Evolutionary conservation across 352 stramenopile genomes (phyloP).

Genomic region (Pythium biforme): DNA sequence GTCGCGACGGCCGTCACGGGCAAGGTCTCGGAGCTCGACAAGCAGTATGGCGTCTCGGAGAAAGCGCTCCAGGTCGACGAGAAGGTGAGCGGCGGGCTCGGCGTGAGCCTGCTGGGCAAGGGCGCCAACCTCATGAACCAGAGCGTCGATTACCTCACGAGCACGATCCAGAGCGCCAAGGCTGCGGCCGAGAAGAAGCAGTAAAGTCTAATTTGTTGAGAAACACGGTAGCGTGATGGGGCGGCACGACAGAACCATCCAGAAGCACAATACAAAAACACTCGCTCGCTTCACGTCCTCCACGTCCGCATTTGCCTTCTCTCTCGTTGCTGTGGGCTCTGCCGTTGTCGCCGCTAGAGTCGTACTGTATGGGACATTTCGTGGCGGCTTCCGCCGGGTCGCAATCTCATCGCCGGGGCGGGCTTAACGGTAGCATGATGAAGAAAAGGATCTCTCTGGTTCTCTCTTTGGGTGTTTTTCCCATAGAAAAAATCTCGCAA

Average conservation of each 20-base stretch:
- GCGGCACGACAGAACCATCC: not conserved
- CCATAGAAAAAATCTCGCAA: constrained; percentile 10
- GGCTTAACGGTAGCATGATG: not conserved
- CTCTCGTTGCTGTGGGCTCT: not conserved
- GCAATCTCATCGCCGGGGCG: not conserved
- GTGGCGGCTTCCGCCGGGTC: constrained; percentile 4
- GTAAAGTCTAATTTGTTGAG: not conserved
- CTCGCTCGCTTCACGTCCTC: not conserved
- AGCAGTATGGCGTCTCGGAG: constrained; percentile 61
- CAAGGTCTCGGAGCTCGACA: constrained; percentile 55
- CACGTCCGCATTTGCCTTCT: not conserved
- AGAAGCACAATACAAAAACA: not conserved
- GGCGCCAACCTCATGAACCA: constrained; percentile 31
- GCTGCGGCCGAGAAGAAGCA: constrained; percentile 36
- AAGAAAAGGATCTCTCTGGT: not conserved
- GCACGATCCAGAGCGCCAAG: constrained; percentile 64
- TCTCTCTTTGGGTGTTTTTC: not conserved
- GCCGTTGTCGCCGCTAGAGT: too few species aligned
- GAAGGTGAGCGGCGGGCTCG: constrained; percentile 72
- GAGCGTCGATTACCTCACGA: constrained; percentile 68
- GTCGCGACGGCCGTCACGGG: constrained; percentile 49
- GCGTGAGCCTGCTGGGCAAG: constrained; percentile 61
- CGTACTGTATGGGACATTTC: constrained; percentile 10
- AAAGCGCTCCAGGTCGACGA: constrained; percentile 64
- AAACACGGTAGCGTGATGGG: not conserved